Evolutionary conservation across 2,329 filamentous ascomycete genomes (phyloP).

Genomic region (Truncatella angustata): DNA sequence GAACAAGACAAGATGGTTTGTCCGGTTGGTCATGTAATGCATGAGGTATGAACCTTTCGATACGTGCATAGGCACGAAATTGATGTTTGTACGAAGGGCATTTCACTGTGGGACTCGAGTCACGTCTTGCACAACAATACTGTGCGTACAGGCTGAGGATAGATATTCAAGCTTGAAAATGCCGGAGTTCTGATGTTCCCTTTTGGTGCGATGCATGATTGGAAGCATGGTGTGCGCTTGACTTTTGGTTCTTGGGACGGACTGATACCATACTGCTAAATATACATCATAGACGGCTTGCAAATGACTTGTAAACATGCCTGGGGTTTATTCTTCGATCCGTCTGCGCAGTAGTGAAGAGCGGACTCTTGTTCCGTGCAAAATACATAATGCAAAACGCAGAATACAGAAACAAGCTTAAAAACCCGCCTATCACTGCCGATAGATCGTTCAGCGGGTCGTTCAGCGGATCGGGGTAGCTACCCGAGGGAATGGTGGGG

Average conservation of each 20-base stretch:
- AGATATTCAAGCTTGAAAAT: neutral
- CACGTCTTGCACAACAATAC: too few relatives aligned
- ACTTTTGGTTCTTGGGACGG: neutral
- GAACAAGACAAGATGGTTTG: neutral
- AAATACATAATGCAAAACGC: too few relatives aligned
- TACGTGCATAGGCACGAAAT: too few relatives aligned
- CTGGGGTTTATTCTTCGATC: too few relatives aligned
- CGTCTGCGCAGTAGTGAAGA: too few relatives aligned
- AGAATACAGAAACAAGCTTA: constrained; percentile 6
- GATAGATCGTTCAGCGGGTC: neutral
- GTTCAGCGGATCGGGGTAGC: neutral
- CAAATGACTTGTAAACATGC: too few relatives aligned
- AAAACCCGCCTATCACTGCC: neutral
- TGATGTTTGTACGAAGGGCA: too few relatives aligned
- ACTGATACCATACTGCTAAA: constrained; percentile 7
- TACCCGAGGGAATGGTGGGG: neutral
- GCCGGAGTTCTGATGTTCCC: too few relatives aligned
- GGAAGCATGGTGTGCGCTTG: constrained; percentile 1
- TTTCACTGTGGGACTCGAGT: too few relatives aligned
- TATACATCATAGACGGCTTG: neutral
- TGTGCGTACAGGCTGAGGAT: too few relatives aligned
- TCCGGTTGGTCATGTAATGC: neutral
- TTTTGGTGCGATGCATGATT: neutral
- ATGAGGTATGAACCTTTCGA: too few relatives aligned
- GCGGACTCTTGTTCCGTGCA: too few relatives aligned